Percentiles rank a stretch among this genome's conserved stretches.
phyloP scores from a whole-genome alignment of 305 asterid genomes.

The Solanum aculeatissimum region DNA sequence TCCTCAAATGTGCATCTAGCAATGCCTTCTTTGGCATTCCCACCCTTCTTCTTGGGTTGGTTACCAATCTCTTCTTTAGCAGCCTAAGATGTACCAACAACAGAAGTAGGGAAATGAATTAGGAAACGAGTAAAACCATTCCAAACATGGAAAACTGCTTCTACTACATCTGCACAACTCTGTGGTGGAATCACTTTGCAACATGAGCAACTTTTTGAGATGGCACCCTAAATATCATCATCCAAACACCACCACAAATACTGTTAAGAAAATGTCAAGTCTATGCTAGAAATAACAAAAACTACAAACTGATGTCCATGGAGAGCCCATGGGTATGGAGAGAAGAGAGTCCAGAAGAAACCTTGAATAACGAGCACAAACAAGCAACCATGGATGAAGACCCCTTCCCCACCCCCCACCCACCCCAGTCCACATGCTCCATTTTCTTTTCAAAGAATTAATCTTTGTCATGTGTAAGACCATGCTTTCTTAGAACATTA shows the following conservation, averaged over 20 bases:
- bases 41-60: conserved; percentile 71
- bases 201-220: background rate
- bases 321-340: background rate
- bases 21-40: conserved; percentile 67
- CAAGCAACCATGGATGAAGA: background rate
- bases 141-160: background rate
- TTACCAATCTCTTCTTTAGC: conserved; percentile 83
- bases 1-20: conserved; percentile 98
- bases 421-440: background rate
- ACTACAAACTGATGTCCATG: background rate
- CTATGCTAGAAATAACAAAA: background rate
- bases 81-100: conserved; percentile 32
- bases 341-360: background rate
- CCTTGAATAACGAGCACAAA: background rate
- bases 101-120: background rate
- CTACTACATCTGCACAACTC: background rate
- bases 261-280: background rate
- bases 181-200: background rate
- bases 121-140: background rate
- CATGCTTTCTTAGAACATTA: background rate
- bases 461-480: background rate
- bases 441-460: background rate
- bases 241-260: background rate
- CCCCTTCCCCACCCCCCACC: background rate
- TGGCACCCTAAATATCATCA: background rate